Conservation (phyloP, 148 eudicot species). For the Linanthus parryae region DNA sequence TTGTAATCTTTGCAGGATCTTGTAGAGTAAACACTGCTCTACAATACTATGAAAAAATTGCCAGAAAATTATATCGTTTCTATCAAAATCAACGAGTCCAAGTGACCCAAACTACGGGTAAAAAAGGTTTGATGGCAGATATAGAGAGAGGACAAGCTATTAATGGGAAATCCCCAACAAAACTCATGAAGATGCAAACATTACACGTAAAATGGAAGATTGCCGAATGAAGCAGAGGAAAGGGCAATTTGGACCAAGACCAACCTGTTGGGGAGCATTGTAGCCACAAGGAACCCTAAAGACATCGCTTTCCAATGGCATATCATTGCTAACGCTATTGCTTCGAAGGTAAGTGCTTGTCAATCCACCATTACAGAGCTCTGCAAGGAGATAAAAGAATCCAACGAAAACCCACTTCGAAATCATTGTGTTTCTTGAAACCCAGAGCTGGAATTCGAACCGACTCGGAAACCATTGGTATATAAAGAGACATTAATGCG, state of each 20-base stretch:
- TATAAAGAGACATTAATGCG: too few relatives aligned
- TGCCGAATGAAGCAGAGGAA: background rate
- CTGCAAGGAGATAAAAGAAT: conserved; percentile 15
- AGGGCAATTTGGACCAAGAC: background rate
- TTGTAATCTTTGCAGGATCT: too few relatives aligned
- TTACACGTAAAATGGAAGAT: too few relatives aligned
- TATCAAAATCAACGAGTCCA: too few relatives aligned
- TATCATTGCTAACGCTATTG: conserved; percentile 36
- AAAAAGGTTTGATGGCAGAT: too few relatives aligned
- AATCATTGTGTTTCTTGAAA: conserved; percentile 12
- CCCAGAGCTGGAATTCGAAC: background rate
- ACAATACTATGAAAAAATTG: too few relatives aligned
- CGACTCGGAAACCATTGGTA: too few relatives aligned
- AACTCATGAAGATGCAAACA: background rate
- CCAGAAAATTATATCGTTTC: too few relatives aligned
- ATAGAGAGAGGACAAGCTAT: background rate
- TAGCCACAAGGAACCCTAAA: conserved; percentile 62
- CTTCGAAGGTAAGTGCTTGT: conserved; percentile 44
- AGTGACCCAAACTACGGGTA: too few relatives aligned
- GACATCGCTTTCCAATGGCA: conserved; percentile 73
- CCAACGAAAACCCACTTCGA: conserved; percentile 21
- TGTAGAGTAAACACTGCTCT: too few relatives aligned
- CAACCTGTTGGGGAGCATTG: conserved; percentile 82
- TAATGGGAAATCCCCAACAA: conserved; percentile 2
- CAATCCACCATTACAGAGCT: conserved; percentile 43